phyloP scores from a whole-genome alignment of 306 rosid species.

The Glycine latifolia region DNA sequence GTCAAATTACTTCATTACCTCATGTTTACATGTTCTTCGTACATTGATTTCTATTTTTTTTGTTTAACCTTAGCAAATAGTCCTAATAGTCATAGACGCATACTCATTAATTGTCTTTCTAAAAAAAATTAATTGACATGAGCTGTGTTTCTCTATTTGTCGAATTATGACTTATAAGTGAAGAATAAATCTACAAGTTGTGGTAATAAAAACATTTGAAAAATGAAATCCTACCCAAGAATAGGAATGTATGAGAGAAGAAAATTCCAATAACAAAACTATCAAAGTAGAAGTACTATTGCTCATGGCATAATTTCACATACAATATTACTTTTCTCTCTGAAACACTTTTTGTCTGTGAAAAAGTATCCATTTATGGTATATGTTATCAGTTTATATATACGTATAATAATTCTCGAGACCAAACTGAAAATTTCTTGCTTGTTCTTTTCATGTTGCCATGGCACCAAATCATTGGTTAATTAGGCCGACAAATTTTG shows the following conservation, averaged over 20 bases:
- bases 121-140: no score
- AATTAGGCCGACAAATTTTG: slow-evolving; percentile 27
- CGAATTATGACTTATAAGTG: neutral
- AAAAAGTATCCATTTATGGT: neutral
- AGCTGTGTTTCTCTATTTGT: neutral
- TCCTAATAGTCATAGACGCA: neutral
- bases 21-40: neutral
- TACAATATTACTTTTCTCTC: neutral
- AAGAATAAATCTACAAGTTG: neutral
- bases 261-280: neutral
- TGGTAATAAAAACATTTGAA: neutral
- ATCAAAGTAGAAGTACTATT: neutral
- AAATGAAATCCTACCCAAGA: neutral
- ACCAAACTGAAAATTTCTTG: neutral
- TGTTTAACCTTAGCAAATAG: neutral
- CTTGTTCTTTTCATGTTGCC: neutral
- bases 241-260: neutral
- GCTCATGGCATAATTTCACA: neutral
- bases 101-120: neutral
- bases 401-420: neutral
- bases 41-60: neutral
- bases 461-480: slow-evolving; percentile 18
- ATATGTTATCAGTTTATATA: neutral
- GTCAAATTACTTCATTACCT: slow-evolving; percentile 32
- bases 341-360: neutral